A percentile compares a stretch with the other conserved stretches of the same genome.
These are phyloP conservation scores for Fonsecaea pedrosoi DNA, from an alignment of 2,329 filamentous ascomycete genomes.

Conservation along the genomic window DNA sequence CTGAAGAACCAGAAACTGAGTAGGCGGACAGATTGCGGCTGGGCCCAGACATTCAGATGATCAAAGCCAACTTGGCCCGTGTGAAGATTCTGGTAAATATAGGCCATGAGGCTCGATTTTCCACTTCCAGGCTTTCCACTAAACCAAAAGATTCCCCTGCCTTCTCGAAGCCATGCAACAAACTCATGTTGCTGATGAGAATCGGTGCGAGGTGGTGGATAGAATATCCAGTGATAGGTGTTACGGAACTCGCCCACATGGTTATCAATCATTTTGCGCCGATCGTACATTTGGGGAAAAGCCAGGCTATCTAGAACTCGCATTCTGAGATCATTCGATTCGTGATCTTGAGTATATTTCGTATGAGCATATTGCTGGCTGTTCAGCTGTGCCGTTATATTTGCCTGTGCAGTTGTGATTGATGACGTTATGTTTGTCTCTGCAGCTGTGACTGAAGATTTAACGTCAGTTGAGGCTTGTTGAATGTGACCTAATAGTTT, in stretches of 20 bases:
- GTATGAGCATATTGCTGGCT: not conserved
- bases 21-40: not conserved
- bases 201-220: not conserved
- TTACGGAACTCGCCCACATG: conserved; percentile 13
- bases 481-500: not conserved
- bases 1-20: conserved; percentile 25
- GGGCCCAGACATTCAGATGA: conserved; percentile 11
- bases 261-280: conserved; percentile 21
- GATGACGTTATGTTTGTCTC: not conserved
- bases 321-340: not conserved
- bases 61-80: not conserved
- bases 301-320: conserved; percentile 2
- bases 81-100: conserved; percentile 22
- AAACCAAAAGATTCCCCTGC: conserved; percentile 34
- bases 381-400: not conserved
- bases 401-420: not conserved
- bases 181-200: not conserved
- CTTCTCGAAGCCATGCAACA: conserved; percentile 11
- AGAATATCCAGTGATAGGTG: conserved; percentile 20
- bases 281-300: conserved; percentile 15
- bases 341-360: too few relatives aligned
- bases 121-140: conserved; percentile 40
- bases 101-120: conserved; percentile 39
- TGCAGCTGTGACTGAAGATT: not conserved
- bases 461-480: not conserved